phyloP scores from a whole-genome alignment of 139 green algal species.

The Auxenochlorella pyrenoidosa region DNA sequence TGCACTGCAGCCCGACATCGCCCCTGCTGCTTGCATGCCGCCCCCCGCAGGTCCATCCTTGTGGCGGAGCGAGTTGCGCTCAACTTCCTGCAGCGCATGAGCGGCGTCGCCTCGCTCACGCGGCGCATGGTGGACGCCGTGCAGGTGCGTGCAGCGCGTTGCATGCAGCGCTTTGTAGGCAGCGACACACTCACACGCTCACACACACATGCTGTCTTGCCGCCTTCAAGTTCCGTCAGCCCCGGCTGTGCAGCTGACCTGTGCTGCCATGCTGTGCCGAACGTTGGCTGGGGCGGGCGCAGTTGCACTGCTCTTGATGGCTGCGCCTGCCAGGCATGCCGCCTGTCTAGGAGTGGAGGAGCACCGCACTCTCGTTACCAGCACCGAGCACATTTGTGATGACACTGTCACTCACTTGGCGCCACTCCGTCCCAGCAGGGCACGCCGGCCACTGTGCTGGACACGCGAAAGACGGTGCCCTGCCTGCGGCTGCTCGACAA shows the following conservation, averaged over 20 bases:
- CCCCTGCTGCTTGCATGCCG: not conserved
- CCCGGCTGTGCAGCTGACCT: too few species aligned
- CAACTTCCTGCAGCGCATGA: constrained; percentile 99
- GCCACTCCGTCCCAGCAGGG: too few species aligned
- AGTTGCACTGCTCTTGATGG: too few species aligned
- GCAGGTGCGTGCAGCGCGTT: not conserved
- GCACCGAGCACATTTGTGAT: not conserved
- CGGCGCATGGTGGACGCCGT: constrained; percentile 71
- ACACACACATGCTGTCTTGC: too few species aligned
- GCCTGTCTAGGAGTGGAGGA: too few species aligned
- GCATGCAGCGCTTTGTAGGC: not conserved
- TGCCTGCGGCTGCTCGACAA: constrained; percentile 97
- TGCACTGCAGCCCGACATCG: not conserved
- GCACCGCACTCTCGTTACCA: too few species aligned
- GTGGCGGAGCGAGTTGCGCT: constrained; percentile 94
- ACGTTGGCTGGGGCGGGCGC: too few species aligned
- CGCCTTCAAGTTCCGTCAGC: too few species aligned
- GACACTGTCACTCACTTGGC: not conserved
- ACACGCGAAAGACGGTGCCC: constrained; percentile 97
- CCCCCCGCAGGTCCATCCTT: constrained; percentile 73
- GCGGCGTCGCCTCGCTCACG: constrained; percentile 91
- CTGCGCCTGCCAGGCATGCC: too few species aligned
- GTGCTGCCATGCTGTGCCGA: too few species aligned
- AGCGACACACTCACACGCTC: too few species aligned
- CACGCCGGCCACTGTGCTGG: constrained; percentile 69